These are phyloP conservation scores for Phytophthora cajani DNA, from an alignment of 352 stramenopile species.

Conservation along the genomic window DNA sequence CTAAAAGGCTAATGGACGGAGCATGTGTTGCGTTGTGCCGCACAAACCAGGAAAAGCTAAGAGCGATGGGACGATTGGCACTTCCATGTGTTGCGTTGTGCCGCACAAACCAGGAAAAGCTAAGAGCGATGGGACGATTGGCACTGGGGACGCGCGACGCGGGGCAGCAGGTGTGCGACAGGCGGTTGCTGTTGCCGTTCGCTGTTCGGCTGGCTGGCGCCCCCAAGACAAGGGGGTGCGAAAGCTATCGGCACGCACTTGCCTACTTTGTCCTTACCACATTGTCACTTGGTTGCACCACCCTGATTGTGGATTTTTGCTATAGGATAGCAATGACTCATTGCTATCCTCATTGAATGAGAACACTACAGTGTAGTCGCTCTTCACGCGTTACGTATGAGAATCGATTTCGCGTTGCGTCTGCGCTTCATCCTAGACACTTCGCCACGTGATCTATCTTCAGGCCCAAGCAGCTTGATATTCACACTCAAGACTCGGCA, in stretches of 20 bases:
- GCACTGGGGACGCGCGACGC: not conserved
- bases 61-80: conserved; percentile 3
- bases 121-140: conserved; percentile 1
- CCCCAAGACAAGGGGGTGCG: not conserved
- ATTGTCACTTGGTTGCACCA: not conserved
- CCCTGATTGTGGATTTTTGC: not conserved
- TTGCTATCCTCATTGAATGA: no score
- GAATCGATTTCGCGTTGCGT: no score
- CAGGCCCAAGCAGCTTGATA: no score
- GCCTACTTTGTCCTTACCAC: not conserved
- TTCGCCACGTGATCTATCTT: no score
- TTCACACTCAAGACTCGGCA: no score
- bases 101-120: not conserved
- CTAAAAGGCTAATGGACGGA: conserved; percentile 6
- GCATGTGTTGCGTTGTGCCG: not conserved
- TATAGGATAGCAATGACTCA: no score
- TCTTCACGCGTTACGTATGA: no score
- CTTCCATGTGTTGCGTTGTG: not conserved
- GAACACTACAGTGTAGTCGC: no score
- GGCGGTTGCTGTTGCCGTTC: not conserved
- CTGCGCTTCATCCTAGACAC: no score
- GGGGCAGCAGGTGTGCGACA: not conserved
- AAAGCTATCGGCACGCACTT: not conserved
- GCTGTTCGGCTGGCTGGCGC: not conserved
- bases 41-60: not conserved